Evolutionary conservation across 2,329 filamentous ascomycete genomes (phyloP), one percentile per base, ranked within the genome.

Genomic region (Sporothrix globosa): DNA sequence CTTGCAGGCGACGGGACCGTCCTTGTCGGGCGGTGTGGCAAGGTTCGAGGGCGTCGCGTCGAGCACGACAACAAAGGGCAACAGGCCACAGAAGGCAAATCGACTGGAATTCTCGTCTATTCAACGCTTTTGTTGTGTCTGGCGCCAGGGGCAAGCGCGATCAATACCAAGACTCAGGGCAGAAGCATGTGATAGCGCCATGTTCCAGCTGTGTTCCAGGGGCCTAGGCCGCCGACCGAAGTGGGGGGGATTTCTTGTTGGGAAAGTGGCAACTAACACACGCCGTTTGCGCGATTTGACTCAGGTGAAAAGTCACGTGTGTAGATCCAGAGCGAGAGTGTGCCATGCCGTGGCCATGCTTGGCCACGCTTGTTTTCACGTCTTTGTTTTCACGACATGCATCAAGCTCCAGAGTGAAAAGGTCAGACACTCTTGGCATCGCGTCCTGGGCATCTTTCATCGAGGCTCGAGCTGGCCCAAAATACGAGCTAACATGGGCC

Each of bases 171-270:
- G 24, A 34, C 3, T 21, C 30, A 46, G 48, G 48, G n/a, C n/a
- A 21, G 34, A 68, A 68, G 53, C 67, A 68, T 68, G 67, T 68
- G 67, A 68, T 50, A 48, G 53, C 67, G 53, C 39, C 48, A 19
- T 54, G 48, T 53, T 63, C 21, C 58, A 44, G 56, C 24, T 44
- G 56, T 44, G 56, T 61, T 61, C 46, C 46, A 24, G 46, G 63
- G 61, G 44, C 61, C 41, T n/a, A 27, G 34, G 34, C 34, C 34
- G 27, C 13, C 41, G 60, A n/a, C n/a, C 21, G 17, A 21, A 24
- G 41, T 17, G 58, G 21, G 61, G 44, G 27, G 5, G 7, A 27
- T 65, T 65, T 50, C 61, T 14, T 65, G 61, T 65, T 65, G 61
- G 61, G 58, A 44, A 44, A 50, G 61, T 63, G 44, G 61, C 61